phyloP scores from a whole-genome alignment of 225 moss, liverwort and hornwort species.

The Sphagnum contortum region DNA sequence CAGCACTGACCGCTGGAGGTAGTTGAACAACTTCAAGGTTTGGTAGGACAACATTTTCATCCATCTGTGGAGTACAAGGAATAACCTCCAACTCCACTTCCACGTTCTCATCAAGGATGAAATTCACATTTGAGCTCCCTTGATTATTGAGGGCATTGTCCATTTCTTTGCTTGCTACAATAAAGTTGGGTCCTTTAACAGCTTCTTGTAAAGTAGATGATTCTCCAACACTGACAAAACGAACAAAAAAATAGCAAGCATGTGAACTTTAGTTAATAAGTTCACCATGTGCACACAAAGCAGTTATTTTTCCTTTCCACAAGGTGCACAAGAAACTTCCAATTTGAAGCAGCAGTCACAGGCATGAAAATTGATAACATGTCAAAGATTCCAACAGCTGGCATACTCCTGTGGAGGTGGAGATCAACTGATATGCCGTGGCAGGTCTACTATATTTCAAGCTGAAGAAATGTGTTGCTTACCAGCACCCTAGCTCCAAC shows the following conservation, averaged over 20 bases:
- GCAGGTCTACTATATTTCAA: neutral
- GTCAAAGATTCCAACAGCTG: neutral
- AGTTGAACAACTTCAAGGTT: conserved; percentile 5
- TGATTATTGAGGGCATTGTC: neutral
- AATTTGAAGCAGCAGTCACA: no score
- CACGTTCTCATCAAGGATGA: conserved; percentile 18
- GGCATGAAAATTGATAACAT: no score
- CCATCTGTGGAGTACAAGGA: no score
- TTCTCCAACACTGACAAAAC: conserved; percentile 16
- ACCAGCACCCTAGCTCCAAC: conserved; percentile 50
- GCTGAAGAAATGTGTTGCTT: conserved; percentile 1
- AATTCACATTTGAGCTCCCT: conserved; percentile 15
- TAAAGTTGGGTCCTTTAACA: conserved; percentile 20
- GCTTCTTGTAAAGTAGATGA: conserved; percentile 16
- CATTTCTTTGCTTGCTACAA: conserved; percentile 14
- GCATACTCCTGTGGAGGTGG: neutral
- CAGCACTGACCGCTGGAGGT: conserved; percentile 16
- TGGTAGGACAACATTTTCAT: no score
- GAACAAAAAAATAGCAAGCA: neutral
- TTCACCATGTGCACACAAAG: no score
- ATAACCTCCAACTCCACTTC: conserved; percentile 15
- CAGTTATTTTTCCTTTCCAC: no score
- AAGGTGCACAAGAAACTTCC: no score
- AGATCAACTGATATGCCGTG: neutral
- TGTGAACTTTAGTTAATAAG: no score